A percentile compares a stretch with the other conserved stretches of the same genome.
Evolutionary conservation across 768 basidiomycete genomes (phyloP).

Genomic region (Tubosaeta sp.): DNA sequence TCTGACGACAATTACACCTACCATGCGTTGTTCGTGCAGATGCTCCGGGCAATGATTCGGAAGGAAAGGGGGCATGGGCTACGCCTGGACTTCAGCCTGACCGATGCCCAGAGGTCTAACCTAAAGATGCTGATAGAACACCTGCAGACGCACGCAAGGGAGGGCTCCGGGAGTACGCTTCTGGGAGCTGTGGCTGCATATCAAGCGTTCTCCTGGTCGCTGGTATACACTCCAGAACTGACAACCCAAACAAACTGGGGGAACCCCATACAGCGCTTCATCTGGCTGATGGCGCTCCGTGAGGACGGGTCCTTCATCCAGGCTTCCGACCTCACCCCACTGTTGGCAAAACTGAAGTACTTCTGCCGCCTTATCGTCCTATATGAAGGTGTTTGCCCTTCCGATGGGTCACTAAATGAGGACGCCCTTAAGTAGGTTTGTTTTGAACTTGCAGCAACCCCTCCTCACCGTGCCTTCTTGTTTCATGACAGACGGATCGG

Average conservation of each 20-base stretch:
- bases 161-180: not conserved
- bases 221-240: not conserved
- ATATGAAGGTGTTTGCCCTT: not conserved
- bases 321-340: not conserved
- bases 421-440: not conserved
- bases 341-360: constrained; percentile 2
- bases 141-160: not conserved
- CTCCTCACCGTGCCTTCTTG: too few relatives aligned
- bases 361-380: not conserved
- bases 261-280: not conserved
- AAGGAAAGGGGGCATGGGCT: not conserved
- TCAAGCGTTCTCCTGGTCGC: not conserved
- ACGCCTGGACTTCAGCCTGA: not conserved
- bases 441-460: too few relatives aligned
- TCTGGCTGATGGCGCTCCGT: constrained; percentile 2
- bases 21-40: not conserved
- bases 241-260: not conserved
- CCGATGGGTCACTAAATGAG: not conserved
- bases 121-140: not conserved
- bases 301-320: constrained; percentile 1
- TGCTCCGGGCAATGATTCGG: not conserved
- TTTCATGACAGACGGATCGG: not conserved
- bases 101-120: not conserved
- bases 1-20: too few relatives aligned
- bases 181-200: not conserved